These are phyloP conservation scores for Aspergillus cejpii DNA, from an alignment of 2,329 filamentous ascomycete genomes.

Conservation along the genomic window DNA sequence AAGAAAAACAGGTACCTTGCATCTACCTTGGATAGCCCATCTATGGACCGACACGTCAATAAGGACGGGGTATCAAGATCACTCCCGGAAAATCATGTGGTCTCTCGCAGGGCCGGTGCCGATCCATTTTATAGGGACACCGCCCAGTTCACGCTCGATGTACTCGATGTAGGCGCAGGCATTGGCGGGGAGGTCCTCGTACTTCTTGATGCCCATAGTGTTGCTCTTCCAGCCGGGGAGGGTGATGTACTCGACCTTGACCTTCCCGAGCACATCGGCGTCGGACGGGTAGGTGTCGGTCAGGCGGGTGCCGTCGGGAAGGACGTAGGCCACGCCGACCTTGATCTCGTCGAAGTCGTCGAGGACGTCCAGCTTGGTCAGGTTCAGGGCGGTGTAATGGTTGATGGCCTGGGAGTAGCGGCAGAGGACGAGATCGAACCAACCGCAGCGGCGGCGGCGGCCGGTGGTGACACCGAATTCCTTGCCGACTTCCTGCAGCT, in stretches of 20 bases:
- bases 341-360: slow-evolving; percentile 59
- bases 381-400: slow-evolving; percentile 52
- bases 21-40: no score
- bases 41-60: background rate
- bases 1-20: background rate
- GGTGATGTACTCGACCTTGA: slow-evolving; percentile 54
- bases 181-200: slow-evolving; percentile 51
- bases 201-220: slow-evolving; percentile 53
- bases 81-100: slow-evolving; percentile 52
- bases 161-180: slow-evolving; percentile 56
- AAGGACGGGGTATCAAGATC: background rate
- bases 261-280: slow-evolving; percentile 45
- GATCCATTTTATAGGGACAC: slow-evolving; percentile 56
- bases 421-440: slow-evolving; percentile 59
- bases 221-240: slow-evolving; percentile 56
- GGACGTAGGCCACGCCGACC: slow-evolving; percentile 52
- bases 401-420: slow-evolving; percentile 55
- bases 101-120: slow-evolving; percentile 56
- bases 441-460: slow-evolving; percentile 56
- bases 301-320: slow-evolving; percentile 44
- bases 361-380: slow-evolving; percentile 59
- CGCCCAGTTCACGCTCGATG: slow-evolving; percentile 52
- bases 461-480: slow-evolving; percentile 56
- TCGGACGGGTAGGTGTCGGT: slow-evolving; percentile 55
- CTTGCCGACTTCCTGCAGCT: slow-evolving; percentile 50